These are phyloP conservation scores for Brassica hybrid DNA, from an alignment of 441 rosid genomes.

Conservation along the genomic window DNA sequence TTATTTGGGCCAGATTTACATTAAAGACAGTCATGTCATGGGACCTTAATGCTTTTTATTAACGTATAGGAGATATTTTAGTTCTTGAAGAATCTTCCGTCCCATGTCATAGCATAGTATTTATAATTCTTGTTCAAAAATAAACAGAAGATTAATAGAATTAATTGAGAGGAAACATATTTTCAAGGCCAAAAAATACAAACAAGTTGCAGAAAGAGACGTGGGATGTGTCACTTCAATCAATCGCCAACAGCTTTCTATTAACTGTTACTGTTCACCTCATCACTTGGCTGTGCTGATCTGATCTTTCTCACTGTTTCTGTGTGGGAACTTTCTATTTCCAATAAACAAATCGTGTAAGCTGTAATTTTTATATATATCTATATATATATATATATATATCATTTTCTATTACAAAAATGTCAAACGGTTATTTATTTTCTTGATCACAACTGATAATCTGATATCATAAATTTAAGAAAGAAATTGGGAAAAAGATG, in stretches of 20 bases:
- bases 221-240: slow-evolving; percentile 36
- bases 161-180: neutral
- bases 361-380: neutral
- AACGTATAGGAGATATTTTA: neutral
- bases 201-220: slow-evolving; percentile 15
- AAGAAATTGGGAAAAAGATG: neutral
- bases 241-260: slow-evolving; percentile 22
- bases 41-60: slow-evolving; percentile 33
- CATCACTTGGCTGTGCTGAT: slow-evolving; percentile 30
- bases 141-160: neutral
- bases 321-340: slow-evolving; percentile 25
- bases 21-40: slow-evolving; percentile 42
- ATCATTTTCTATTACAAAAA: neutral
- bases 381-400: too few relatives aligned
- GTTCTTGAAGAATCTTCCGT: neutral
- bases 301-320: slow-evolving; percentile 37
- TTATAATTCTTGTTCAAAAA: neutral
- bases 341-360: neutral
- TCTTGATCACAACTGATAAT: neutral
- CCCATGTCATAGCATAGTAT: slow-evolving; percentile 9
- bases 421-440: neutral
- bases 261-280: slow-evolving; percentile 19
- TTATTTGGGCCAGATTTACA: slow-evolving; percentile 33
- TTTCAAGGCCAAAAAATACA: neutral
- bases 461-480: neutral